Evolutionary conservation across 2,329 filamentous ascomycete species (phyloP).

Genomic region (Clathrospora elynae): DNA sequence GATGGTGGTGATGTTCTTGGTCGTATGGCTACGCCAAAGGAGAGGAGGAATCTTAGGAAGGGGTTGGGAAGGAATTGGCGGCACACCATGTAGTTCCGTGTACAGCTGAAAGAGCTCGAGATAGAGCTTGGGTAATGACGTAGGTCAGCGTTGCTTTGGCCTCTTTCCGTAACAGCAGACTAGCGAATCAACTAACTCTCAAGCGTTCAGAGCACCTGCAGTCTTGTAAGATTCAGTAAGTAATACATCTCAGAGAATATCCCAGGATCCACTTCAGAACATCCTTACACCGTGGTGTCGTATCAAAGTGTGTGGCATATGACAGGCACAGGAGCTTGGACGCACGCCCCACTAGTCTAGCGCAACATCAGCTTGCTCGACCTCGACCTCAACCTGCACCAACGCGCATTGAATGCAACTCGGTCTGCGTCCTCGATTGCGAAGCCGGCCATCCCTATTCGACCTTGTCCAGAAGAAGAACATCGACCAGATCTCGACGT

Average conservation of each 20-base stretch:
- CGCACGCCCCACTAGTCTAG: constrained; percentile 19
- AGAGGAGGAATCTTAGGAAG: neutral
- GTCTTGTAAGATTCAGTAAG: too few relatives aligned
- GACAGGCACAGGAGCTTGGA: constrained; percentile 14
- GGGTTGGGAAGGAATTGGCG: constrained; percentile 1
- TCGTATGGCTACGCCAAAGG: neutral
- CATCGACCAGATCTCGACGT: constrained; percentile 54
- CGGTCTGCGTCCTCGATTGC: constrained; percentile 63
- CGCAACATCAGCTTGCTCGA: constrained; percentile 16
- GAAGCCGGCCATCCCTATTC: constrained; percentile 65
- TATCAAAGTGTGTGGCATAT: constrained; percentile 9
- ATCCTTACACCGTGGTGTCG: neutral
- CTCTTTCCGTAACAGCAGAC: neutral
- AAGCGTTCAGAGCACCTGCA: too few relatives aligned
- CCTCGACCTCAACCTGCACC: constrained; percentile 27
- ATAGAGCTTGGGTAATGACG: constrained; percentile 20
- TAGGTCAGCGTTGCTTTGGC: constrained; percentile 14
- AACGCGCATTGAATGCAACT: constrained; percentile 54
- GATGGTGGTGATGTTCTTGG: neutral
- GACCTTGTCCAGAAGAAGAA: constrained; percentile 62
- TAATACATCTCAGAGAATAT: too few relatives aligned
- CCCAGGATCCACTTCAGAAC: too few relatives aligned
- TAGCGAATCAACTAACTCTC: too few relatives aligned
- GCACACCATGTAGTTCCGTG: constrained; percentile 5
- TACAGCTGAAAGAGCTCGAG: constrained; percentile 3